Evolutionary conservation across 2,329 filamentous ascomycete species (phyloP), one percentile per base, ranked within the genome.

Genomic region (Arthroderma uncinatum): DNA sequence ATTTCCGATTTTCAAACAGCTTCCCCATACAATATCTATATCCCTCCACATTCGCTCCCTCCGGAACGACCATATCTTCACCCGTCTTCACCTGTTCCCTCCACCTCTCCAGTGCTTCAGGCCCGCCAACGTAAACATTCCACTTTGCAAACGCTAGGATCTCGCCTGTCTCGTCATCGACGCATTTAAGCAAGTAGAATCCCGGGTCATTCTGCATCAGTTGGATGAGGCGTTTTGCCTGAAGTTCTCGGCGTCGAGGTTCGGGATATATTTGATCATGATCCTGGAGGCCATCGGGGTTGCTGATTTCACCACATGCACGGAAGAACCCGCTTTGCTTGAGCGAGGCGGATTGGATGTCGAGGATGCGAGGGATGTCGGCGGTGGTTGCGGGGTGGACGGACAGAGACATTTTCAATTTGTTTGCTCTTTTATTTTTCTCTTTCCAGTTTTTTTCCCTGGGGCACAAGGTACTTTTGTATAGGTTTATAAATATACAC

Each of bases 121-220:
- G 34, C 2, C 44, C 44, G 39, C 53, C 58, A 4, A 56, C 14
- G 33, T 53, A 58, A 19, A 58, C 39, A 28, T 53, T 33, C 58
- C 58, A 60, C 39, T 54, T 56, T 25, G 58, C 58, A 34, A 60
- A 39, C 0, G 58, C 56, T n/a, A 60, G n/a, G 5, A 60, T 56
- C 30, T 60, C 58, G 10, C 58, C 58, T 7, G 56, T 58, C 19
- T 60, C 58, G 30, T 57, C 56, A 36, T 60, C 56, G 2, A 60
- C 54, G 19, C 44, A 56, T 28, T 57, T 57, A 7, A 60, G 21
- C 0, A 60, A 53, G 21, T 56, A 56, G 56, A 60, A 58, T 2
- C 42, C 52, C 6, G 58, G 56, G 44, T 60, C 54, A 28, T 54
- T 34, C 25, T 48, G 16, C 42, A 60, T 25, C 1, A 25, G n/a